Percentiles rank a stretch among this genome's conserved stretches.
phyloP scores from a whole-genome alignment of 2,329 filamentous ascomycete genomes.

The Metarhizium anisopliae region DNA sequence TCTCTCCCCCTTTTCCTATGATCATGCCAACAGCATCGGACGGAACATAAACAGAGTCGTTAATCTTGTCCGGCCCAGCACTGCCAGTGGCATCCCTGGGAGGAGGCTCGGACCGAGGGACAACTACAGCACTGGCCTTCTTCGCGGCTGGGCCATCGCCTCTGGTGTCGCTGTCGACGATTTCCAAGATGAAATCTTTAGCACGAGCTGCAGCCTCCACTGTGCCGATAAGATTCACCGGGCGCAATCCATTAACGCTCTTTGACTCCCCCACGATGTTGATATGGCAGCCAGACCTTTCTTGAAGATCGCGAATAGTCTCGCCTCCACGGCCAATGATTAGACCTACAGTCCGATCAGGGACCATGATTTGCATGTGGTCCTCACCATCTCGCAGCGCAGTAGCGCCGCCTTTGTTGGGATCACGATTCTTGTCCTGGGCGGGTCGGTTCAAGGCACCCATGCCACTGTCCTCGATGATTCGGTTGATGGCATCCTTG shows the following conservation, averaged over 20 bases:
- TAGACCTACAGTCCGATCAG: constrained; percentile 82
- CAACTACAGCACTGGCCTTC: constrained; percentile 13
- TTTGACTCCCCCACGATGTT: constrained; percentile 93
- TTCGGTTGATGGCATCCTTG: constrained; percentile 74
- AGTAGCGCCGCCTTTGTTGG: constrained; percentile 27
- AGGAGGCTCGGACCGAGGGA: constrained; percentile 21
- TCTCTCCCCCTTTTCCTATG: constrained; percentile 89
- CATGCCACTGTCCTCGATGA: constrained; percentile 68
- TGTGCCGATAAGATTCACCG: constrained; percentile 82
- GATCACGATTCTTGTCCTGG: constrained; percentile 31
- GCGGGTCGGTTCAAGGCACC: constrained; percentile 34
- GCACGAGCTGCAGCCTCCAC: constrained; percentile 65
- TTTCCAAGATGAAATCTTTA: constrained; percentile 85
- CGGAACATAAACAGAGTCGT: constrained; percentile 75
- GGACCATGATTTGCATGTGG: constrained; percentile 88
- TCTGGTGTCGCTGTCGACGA: constrained; percentile 82
- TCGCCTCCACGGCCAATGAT: constrained; percentile 93
- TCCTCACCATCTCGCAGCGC: constrained; percentile 71
- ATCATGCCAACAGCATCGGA: constrained; percentile 95
- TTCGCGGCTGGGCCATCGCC: constrained; percentile 34
- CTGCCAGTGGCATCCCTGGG: constrained; percentile 24
- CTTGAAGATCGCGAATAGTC: constrained; percentile 86
- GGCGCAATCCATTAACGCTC: constrained; percentile 80
- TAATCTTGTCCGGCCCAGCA: constrained; percentile 54
- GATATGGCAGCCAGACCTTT: constrained; percentile 87